These are phyloP conservation scores for Mucor mucedo DNA, from an alignment of 371 early-diverging fungal genomes.

Conservation along the genomic window DNA sequence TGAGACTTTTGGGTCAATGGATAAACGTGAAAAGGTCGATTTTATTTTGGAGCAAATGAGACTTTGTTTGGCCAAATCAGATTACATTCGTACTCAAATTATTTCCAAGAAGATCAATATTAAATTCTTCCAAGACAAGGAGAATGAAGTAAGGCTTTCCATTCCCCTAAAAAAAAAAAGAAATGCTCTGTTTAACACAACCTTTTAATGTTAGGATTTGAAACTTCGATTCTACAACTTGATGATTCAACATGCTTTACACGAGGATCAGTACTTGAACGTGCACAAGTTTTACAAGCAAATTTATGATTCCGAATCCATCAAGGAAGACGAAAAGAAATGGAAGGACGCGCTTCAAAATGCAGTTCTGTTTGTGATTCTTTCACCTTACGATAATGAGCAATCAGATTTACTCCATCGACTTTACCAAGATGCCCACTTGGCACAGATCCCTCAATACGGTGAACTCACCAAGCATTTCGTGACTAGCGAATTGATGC, in stretches of 20 bases:
- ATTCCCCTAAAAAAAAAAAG: neutral
- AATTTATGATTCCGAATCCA: constrained; percentile 83
- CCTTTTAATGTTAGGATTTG: constrained; percentile 73
- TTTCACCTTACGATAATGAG: constrained; percentile 96
- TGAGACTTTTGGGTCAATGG: constrained; percentile 98
- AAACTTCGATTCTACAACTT: constrained; percentile 94
- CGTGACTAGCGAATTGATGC: constrained; percentile 89
- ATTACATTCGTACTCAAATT: constrained; percentile 91
- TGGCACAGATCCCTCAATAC: constrained; percentile 68
- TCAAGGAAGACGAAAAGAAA: constrained; percentile 80
- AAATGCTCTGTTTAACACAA: neutral
- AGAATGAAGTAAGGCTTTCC: constrained; percentile 64
- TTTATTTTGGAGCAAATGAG: constrained; percentile 99
- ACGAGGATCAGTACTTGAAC: constrained; percentile 87
- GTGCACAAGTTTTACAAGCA: constrained; percentile 92
- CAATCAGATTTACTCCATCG: constrained; percentile 92
- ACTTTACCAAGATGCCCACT: constrained; percentile 76
- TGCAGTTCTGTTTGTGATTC: constrained; percentile 81
- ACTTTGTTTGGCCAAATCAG: constrained; percentile 88
- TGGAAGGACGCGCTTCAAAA: constrained; percentile 83
- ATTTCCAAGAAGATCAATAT: constrained; percentile 94
- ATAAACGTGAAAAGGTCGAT: constrained; percentile 96
- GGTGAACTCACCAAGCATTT: constrained; percentile 87
- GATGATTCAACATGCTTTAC: constrained; percentile 93
- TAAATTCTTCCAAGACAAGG: constrained; percentile 87